Conservation (phyloP, 345 rosid species). For the Populus euphratica region DNA sequence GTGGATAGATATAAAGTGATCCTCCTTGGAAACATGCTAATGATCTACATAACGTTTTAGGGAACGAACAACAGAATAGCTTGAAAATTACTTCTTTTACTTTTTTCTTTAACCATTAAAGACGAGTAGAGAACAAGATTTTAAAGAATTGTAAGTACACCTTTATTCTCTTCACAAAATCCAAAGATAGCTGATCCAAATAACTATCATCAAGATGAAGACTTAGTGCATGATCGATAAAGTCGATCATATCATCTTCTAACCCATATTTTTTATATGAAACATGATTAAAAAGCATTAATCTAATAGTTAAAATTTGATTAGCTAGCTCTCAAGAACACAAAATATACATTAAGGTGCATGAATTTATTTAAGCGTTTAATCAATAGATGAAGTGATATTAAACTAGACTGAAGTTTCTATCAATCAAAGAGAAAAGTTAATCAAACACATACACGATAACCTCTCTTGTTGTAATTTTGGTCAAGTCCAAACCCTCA, state of each 20-base stretch:
- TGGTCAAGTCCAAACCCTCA: slow-evolving; percentile 73
- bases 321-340: not conserved
- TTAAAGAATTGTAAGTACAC: slow-evolving; percentile 28
- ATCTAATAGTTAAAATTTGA: not conserved
- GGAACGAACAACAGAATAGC: not conserved
- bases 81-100: not conserved
- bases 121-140: not conserved
- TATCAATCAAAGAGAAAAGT: not conserved
- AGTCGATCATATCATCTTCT: slow-evolving; percentile 88
- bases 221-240: slow-evolving; percentile 89
- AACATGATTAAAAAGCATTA: not conserved
- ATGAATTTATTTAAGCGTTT: not conserved
- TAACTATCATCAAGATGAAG: slow-evolving; percentile 70
- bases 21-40: slow-evolving; percentile 92
- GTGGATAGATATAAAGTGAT: slow-evolving; percentile 86
- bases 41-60: slow-evolving; percentile 83
- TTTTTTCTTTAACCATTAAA: not conserved
- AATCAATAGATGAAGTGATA: not conserved
- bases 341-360: not conserved
- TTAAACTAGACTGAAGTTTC: not conserved
- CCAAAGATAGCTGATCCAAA: slow-evolving; percentile 72
- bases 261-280: slow-evolving; percentile 67
- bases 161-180: slow-evolving; percentile 83
- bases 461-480: slow-evolving; percentile 77
- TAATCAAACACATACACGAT: slow-evolving; percentile 48